phyloP scores from a whole-genome alignment of 2,329 filamentous ascomycete species.

The Alternaria metachromatica region DNA sequence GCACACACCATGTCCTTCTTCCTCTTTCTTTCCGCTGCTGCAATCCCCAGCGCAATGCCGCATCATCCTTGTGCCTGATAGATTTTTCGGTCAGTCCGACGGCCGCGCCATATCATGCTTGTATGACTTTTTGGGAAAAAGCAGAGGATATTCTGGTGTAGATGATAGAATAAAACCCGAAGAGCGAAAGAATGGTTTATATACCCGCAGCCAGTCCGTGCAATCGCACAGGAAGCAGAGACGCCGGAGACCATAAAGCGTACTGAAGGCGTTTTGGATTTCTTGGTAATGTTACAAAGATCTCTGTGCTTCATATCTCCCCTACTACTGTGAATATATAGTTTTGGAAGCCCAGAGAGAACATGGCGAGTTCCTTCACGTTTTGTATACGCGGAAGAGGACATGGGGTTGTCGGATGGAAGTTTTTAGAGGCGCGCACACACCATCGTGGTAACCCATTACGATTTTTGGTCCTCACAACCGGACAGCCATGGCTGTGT shows the following conservation, averaged over 20 bases:
- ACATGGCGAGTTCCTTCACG: neutral
- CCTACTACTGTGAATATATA: accelerated
- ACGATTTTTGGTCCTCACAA: neutral
- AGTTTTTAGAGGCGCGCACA: neutral
- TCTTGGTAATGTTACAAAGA: neutral
- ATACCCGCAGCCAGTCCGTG: neutral
- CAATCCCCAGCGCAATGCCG: neutral
- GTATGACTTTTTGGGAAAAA: too few species aligned
- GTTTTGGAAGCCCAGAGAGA: neutral
- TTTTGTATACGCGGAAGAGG: neutral
- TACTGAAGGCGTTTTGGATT: too few species aligned
- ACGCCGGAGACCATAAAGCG: neutral
- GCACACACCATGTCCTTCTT: neutral
- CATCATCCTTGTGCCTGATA: accelerated
- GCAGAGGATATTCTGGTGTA: too few species aligned
- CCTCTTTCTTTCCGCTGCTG: neutral
- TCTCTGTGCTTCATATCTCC: accelerated
- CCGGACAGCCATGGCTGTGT: neutral
- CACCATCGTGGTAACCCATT: accelerated
- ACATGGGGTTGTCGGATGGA: neutral
- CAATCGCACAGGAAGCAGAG: neutral
- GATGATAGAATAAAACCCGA: neutral
- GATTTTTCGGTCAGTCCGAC: neutral
- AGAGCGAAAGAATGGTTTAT: neutral
- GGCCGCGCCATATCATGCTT: too few species aligned